Evolutionary conservation across 1,284 basidiomycete genomes (phyloP).

Genomic region (Thecaphora frezii): DNA sequence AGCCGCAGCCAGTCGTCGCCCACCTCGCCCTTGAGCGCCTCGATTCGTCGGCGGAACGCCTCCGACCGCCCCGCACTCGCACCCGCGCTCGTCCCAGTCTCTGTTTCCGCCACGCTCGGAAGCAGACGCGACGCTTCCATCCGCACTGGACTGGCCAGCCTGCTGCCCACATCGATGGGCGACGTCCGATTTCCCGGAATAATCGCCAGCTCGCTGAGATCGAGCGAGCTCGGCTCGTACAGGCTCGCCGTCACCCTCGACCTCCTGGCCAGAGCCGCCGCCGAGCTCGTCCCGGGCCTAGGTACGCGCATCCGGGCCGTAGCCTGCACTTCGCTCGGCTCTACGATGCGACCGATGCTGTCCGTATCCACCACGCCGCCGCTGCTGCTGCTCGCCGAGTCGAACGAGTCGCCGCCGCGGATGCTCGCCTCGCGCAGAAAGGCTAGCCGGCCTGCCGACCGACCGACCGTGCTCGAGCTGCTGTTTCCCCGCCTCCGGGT

Average conservation of each 20-base stretch:
- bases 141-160: too few relatives aligned
- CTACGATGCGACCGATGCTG: not conserved
- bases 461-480: slow-evolving; percentile 13
- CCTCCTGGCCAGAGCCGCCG: slow-evolving; percentile 16
- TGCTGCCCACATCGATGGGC: too few relatives aligned
- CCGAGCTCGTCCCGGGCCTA: slow-evolving; percentile 11
- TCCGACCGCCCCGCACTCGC: slow-evolving; percentile 5
- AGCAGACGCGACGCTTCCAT: too few relatives aligned
- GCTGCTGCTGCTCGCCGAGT: not conserved
- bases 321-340: slow-evolving; percentile 2
- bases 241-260: slow-evolving; percentile 22
- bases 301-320: slow-evolving; percentile 1
- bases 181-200: too few relatives aligned
- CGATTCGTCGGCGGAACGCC: slow-evolving; percentile 43
- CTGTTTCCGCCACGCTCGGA: not conserved
- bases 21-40: slow-evolving; percentile 48
- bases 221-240: slow-evolving; percentile 17
- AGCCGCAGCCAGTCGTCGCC: slow-evolving; percentile 57
- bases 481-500: slow-evolving; percentile 9
- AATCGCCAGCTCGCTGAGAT: too few relatives aligned
- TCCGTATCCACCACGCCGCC: not conserved
- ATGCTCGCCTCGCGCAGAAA: slow-evolving; percentile 4
- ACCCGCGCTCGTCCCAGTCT: not conserved
- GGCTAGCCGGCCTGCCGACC: slow-evolving; percentile 12
- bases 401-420: not conserved